Evolutionary conservation across 1,284 basidiomycete species (phyloP).

Genomic region (Schizophyllum amplum): DNA sequence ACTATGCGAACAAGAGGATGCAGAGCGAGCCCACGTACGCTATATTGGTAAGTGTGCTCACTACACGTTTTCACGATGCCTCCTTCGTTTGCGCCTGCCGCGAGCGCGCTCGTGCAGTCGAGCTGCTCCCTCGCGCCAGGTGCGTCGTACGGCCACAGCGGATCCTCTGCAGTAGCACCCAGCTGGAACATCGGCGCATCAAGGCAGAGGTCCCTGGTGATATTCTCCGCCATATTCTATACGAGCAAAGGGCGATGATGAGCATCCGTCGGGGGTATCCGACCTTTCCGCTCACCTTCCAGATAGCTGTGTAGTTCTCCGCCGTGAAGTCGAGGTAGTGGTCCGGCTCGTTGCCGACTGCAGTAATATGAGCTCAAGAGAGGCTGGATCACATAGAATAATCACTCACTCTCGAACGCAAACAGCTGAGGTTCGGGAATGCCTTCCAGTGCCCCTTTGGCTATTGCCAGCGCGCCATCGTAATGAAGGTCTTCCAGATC

Average conservation of each 20-base stretch:
- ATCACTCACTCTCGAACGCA: slow-evolving; percentile 34
- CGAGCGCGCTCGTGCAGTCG: slow-evolving; percentile 37
- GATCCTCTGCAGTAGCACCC: slow-evolving; percentile 39
- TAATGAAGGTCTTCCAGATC: slow-evolving; percentile 34
- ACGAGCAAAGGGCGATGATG: too few species aligned
- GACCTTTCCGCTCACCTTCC: slow-evolving; percentile 35
- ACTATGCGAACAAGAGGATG: too few species aligned
- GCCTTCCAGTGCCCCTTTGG: slow-evolving; percentile 30
- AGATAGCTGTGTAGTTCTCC: slow-evolving; percentile 32
- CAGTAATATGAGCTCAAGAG: slow-evolving; percentile 1
- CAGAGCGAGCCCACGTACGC: slow-evolving; percentile 23
- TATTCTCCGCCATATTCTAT: slow-evolving; percentile 35
- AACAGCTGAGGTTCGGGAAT: slow-evolving; percentile 28
- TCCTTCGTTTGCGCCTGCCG: slow-evolving; percentile 32
- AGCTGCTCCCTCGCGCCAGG: slow-evolving; percentile 33
- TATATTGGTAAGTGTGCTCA: slow-evolving; percentile 45
- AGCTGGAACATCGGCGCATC: slow-evolving; percentile 33
- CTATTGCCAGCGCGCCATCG: slow-evolving; percentile 32
- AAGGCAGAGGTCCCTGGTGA: slow-evolving; percentile 29
- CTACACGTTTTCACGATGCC: slow-evolving; percentile 35
- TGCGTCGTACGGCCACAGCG: slow-evolving; percentile 40
- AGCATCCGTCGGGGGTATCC: too few species aligned
- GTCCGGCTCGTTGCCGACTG: slow-evolving; percentile 48
- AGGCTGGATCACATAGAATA: neutral
- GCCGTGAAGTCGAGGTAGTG: slow-evolving; percentile 34